Conservation (phyloP, 2,329 filamentous ascomycete genomes). For the Diaporthe citrichinensis region DNA sequence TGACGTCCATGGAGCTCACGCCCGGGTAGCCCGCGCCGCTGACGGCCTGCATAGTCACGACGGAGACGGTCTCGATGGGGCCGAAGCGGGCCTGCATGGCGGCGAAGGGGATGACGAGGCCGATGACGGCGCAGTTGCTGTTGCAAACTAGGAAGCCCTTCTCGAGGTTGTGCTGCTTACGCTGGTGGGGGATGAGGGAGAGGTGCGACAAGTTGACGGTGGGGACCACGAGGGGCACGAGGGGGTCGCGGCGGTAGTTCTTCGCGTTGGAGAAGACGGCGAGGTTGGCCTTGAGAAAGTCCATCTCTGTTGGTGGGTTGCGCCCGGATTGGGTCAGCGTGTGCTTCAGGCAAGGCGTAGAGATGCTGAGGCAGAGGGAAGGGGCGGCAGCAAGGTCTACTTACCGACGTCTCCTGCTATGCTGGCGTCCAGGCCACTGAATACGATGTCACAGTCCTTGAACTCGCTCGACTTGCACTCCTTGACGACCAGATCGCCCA, state of each 20-base stretch:
- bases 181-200: slow-evolving; percentile 90
- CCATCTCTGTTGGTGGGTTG: slow-evolving; percentile 75
- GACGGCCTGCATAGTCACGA: slow-evolving; percentile 95
- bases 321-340: slow-evolving; percentile 40
- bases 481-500: slow-evolving; percentile 87
- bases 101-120: slow-evolving; percentile 93
- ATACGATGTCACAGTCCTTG: slow-evolving; percentile 90
- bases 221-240: slow-evolving; percentile 93
- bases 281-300: slow-evolving; percentile 89
- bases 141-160: slow-evolving; percentile 98
- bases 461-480: slow-evolving; percentile 89
- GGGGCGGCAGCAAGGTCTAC: slow-evolving; percentile 45
- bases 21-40: slow-evolving; percentile 93
- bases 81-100: slow-evolving; percentile 91
- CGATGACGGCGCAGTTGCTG: slow-evolving; percentile 98
- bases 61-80: slow-evolving; percentile 79
- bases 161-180: slow-evolving; percentile 77
- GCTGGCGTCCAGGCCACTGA: slow-evolving; percentile 92
- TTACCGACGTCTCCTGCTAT: slow-evolving; percentile 92
- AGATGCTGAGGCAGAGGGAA: neutral
- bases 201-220: slow-evolving; percentile 94
- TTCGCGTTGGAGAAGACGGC: slow-evolving; percentile 98
- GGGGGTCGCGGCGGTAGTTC: slow-evolving; percentile 92
- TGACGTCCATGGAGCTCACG: slow-evolving; percentile 92
- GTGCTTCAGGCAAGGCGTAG: neutral